These are phyloP conservation scores for Epithele typhae DNA, from an alignment of 768 basidiomycete genomes.

Conservation along the genomic window DNA sequence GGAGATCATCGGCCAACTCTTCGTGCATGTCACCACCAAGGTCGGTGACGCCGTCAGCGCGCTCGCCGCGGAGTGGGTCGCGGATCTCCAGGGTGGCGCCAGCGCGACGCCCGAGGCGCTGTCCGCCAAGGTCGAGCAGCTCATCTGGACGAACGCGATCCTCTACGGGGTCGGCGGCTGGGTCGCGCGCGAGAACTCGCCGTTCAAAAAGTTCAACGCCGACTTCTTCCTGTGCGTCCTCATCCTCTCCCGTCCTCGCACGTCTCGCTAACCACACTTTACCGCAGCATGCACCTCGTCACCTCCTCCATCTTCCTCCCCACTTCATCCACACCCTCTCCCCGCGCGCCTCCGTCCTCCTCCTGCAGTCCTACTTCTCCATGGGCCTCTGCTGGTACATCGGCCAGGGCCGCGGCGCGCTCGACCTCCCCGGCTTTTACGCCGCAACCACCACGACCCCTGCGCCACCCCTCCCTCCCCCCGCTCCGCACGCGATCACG, in stretches of 20 bases:
- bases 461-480: conserved; percentile 20
- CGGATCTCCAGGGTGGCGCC: conserved; percentile 5
- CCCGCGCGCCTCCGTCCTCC: conserved; percentile 39
- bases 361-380: conserved; percentile 59
- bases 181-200: conserved; percentile 33
- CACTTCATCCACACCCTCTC: conserved; percentile 35
- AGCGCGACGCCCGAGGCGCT: conserved; percentile 26
- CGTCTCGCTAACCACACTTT: neutral
- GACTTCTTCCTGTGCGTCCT: conserved; percentile 60
- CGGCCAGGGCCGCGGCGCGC: conserved; percentile 46
- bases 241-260: conserved; percentile 11
- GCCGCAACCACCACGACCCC: conserved; percentile 16
- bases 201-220: conserved; percentile 35
- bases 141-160: conserved; percentile 51
- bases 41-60: conserved; percentile 13
- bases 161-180: conserved; percentile 56
- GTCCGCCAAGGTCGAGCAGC: conserved; percentile 57
- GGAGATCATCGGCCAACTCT: neutral
- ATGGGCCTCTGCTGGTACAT: conserved; percentile 50
- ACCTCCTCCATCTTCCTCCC: conserved; percentile 63
- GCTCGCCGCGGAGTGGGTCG: conserved; percentile 20
- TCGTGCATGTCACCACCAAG: conserved; percentile 11
- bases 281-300: conserved; percentile 56
- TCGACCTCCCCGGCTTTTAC: conserved; percentile 50
- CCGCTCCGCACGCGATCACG: conserved; percentile 22